phyloP scores from a whole-genome alignment of 192 early-diverging fungal species.

The Gonapodya sp. region DNA sequence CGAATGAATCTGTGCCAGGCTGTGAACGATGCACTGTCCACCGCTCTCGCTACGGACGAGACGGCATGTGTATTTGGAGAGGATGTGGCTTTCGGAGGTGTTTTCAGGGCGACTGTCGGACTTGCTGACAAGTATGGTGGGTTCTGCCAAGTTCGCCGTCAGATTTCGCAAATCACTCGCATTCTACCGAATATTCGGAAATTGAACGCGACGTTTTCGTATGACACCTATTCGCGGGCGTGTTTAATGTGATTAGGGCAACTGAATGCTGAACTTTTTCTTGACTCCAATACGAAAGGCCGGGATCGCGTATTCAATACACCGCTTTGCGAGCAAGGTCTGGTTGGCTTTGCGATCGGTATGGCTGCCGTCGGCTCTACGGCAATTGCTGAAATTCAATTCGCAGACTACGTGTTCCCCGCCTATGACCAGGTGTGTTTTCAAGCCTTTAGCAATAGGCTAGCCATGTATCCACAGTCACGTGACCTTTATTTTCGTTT shows the following conservation, averaged over 20 bases:
- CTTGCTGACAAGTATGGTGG: constrained; percentile 79
- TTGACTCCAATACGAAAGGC: constrained; percentile 19
- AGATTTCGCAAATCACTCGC: not conserved
- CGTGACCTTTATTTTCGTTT: not conserved
- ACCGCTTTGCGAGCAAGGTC: constrained; percentile 89
- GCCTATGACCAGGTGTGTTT: constrained; percentile 83
- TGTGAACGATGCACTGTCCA: constrained; percentile 89
- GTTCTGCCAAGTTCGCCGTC: not conserved
- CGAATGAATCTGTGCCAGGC: constrained; percentile 93
- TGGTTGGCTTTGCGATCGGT: constrained; percentile 91
- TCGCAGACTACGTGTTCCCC: constrained; percentile 97
- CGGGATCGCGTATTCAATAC: constrained; percentile 92
- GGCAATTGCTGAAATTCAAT: constrained; percentile 97
- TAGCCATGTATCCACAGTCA: not conserved
- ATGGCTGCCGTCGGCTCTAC: constrained; percentile 90
- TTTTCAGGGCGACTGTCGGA: constrained; percentile 89
- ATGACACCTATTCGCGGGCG: too few relatives aligned
- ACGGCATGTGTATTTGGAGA: constrained; percentile 90
- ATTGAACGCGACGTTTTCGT: not conserved
- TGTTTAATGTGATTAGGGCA: too few relatives aligned
- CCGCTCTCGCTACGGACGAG: constrained; percentile 76
- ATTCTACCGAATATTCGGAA: not conserved
- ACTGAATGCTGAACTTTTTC: not conserved
- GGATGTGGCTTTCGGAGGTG: constrained; percentile 95
- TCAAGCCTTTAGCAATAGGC: not conserved